These are phyloP conservation scores for Striga hermonthica DNA, from an alignment of 305 asterid genomes.

Conservation along the genomic window DNA sequence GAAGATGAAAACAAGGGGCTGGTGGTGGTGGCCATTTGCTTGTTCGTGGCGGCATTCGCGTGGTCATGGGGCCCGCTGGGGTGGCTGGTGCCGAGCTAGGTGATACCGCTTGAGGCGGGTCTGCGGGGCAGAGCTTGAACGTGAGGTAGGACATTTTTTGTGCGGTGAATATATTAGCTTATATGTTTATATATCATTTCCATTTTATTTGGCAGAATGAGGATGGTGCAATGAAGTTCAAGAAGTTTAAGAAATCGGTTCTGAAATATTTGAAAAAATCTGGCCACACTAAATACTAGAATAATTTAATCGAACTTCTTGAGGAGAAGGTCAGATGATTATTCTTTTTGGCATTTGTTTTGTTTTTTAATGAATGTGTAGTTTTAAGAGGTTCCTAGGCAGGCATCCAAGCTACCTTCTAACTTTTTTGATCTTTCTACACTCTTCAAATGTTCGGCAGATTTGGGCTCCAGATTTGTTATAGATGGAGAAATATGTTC, in stretches of 20 bases:
- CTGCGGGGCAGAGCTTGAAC: no score
- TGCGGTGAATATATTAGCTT: no score
- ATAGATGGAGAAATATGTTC: conserved; percentile 61
- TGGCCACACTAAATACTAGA: conserved; percentile 44
- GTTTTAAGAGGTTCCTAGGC: not conserved
- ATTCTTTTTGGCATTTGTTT: not conserved
- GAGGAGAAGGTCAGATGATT: conserved; percentile 54
- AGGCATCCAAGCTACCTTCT: no score
- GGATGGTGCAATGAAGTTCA: conserved; percentile 58
- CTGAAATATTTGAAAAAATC: conserved; percentile 58
- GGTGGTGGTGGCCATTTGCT: no score
- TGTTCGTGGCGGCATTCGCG: no score
- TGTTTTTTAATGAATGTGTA: not conserved
- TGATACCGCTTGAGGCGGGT: no score
- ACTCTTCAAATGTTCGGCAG: conserved; percentile 41
- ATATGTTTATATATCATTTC: no score
- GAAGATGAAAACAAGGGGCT: no score
- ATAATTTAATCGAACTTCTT: conserved; percentile 43
- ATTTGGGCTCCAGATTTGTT: conserved; percentile 63
- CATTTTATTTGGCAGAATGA: conserved; percentile 52
- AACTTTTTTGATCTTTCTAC: not conserved
- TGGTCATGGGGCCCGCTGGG: no score
- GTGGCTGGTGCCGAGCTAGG: no score
- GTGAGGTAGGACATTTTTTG: no score
- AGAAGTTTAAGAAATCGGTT: conserved; percentile 57